A percentile compares a stretch with the other conserved stretches of the same genome.
These are phyloP conservation scores for Pneumocystis carinii DNA, from an alignment of 1,139 yeast genomes.

Conservation along the genomic window DNA sequence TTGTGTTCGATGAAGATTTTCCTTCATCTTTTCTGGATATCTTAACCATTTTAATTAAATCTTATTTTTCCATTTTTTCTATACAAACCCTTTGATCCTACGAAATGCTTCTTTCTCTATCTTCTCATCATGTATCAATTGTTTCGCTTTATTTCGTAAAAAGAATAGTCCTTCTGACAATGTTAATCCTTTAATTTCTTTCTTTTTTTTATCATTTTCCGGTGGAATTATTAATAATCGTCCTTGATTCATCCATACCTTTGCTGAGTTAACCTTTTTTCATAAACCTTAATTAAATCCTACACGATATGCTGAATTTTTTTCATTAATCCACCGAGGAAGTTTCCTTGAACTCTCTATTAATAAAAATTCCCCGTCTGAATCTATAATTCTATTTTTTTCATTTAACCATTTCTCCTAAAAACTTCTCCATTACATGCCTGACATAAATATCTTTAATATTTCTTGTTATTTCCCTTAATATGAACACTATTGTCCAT, in stretches of 20 bases:
- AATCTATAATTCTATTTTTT: conserved; percentile 28
- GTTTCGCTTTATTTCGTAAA: not conserved
- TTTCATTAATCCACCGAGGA: conserved; percentile 34
- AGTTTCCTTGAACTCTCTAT: conserved; percentile 33
- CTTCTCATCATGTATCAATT: not conserved
- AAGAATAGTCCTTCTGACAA: conserved; percentile 11
- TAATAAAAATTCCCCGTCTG: conserved; percentile 43
- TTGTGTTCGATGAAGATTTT: conserved; percentile 13
- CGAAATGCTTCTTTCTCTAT: conserved; percentile 11
- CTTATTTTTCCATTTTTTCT: not conserved
- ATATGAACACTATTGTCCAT: too few relatives aligned
- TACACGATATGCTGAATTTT: conserved; percentile 27
- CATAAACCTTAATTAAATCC: not conserved
- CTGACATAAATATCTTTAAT: too few relatives aligned
- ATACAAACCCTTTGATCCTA: conserved; percentile 5
- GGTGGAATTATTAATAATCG: conserved; percentile 17
- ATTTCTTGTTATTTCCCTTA: too few relatives aligned
- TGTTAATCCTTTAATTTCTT: not conserved
- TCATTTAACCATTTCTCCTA: too few relatives aligned
- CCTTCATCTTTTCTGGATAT: conserved; percentile 15
- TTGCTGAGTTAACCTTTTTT: not conserved
- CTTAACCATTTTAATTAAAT: not conserved
- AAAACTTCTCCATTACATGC: too few relatives aligned
- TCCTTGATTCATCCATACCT: conserved; percentile 20
- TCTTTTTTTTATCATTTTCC: conserved; percentile 1